These are phyloP conservation scores for Ministeria vibrans DNA, from an alignment of 78 protist genomes.

Conservation along the genomic window DNA sequence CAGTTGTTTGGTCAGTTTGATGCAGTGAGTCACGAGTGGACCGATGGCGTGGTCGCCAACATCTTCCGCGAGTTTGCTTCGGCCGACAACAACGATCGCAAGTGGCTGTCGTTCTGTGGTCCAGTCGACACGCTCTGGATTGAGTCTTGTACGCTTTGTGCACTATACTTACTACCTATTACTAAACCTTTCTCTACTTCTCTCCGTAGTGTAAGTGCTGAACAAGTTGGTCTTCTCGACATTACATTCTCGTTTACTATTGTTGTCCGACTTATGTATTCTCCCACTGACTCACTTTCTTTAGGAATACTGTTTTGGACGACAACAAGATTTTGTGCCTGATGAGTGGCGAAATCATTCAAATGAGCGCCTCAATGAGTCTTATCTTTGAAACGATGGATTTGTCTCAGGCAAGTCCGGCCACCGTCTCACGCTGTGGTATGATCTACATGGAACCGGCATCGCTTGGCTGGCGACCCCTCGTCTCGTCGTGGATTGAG, in stretches of 20 bases:
- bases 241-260: too few species aligned
- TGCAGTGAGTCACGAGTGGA: slow-evolving; percentile 52
- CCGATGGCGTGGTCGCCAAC: slow-evolving; percentile 53
- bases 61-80: slow-evolving; percentile 3
- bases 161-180: too few species aligned
- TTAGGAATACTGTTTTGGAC: slow-evolving; percentile 66
- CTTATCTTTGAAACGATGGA: slow-evolving; percentile 63
- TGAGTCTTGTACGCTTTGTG: too few species aligned
- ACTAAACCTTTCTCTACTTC: too few species aligned
- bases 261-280: too few species aligned
- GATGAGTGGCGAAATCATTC: slow-evolving; percentile 57
- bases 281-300: too few species aligned
- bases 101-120: slow-evolving; percentile 64
- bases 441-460: slow-evolving; percentile 61
- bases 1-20: slow-evolving; percentile 62
- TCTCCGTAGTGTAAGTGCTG: too few species aligned
- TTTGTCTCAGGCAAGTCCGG: slow-evolving; percentile 65
- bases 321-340: slow-evolving; percentile 81
- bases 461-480: slow-evolving; percentile 42
- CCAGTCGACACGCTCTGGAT: slow-evolving; percentile 74
- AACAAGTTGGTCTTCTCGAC: too few species aligned
- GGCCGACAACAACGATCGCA: background rate
- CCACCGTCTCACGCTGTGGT: slow-evolving; percentile 73
- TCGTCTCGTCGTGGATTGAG: slow-evolving; percentile 6
- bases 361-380: slow-evolving; percentile 29